Base-by-base conservation (phyloP, 768 basidiomycete genomes). In the Auricularia sp. region DNA sequence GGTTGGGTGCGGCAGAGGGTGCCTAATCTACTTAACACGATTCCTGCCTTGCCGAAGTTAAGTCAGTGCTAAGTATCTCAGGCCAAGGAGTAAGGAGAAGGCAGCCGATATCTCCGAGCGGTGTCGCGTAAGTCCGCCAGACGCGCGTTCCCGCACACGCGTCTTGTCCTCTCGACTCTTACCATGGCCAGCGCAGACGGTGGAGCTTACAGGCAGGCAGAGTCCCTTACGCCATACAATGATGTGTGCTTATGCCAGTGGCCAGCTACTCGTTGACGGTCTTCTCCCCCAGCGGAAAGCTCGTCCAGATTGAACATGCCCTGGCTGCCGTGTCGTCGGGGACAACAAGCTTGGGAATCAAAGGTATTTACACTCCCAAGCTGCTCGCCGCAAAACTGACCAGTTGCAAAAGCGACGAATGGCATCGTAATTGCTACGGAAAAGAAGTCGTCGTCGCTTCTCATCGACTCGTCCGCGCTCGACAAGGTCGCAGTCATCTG, bases 221-320 rank as follows among this genome's bases (percentile, higher is more conserved):
- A 70, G 51, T 62, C 42, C 53, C 76, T 72, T n/a, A 64, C 67
- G 62, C 44, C 3, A n/a, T 11, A 7, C 16, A 43, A 54, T 11
- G 11, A 61, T 18, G 12, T 64, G 12, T 59, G 34, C 64, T 44
- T 61, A 54, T 58, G 16, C 61, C 33, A 61, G 43, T 42, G 58
- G 58, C 62, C 73, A 98, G 95, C 73, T 99, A 97, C 81, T 99
- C 97, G 69, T 85, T 99, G 67, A 99, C 97, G 14, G 96, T 97
- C 71, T 99, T 99, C 85, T 97, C 94, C 44, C 97, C 97, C 63
- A 97, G 94, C 71, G 96, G 96, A 68, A 97, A 94, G 83, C 85
- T 99, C 61, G 96, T 99, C 66, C 97, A 99, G 81, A 99, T 99
- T 74, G 97, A 99, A 80, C 97, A 99, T 78, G 97, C 97, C 58